Evolutionary conservation across 306 rosid genomes (phyloP).

Genomic region (Prosopis cineraria): DNA sequence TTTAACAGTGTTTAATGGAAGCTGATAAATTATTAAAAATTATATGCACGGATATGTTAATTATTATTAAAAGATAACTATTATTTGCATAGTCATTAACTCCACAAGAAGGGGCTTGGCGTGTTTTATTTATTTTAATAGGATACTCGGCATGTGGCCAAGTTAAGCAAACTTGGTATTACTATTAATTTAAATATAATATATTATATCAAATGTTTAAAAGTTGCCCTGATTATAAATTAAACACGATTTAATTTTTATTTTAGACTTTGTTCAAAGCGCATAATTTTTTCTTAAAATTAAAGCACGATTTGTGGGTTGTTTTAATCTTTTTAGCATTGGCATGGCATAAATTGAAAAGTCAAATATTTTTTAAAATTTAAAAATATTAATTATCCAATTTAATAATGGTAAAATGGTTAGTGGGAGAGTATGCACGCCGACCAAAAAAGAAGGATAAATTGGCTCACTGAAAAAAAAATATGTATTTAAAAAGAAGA

Average conservation of each 20-base stretch:
- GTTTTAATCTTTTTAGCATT: too few relatives aligned
- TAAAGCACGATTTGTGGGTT: not conserved
- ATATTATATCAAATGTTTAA: not conserved
- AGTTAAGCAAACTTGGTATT: not conserved
- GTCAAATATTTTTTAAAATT: too few relatives aligned
- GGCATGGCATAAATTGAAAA: too few relatives aligned
- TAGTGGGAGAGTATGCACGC: too few relatives aligned
- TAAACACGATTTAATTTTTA: not conserved
- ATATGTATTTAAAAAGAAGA: too few relatives aligned
- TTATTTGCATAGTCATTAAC: not conserved
- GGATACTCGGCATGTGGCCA: not conserved
- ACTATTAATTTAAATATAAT: not conserved
- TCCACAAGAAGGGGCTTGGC: not conserved
- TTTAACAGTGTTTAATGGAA: not conserved
- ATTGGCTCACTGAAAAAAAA: too few relatives aligned
- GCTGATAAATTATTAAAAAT: not conserved
- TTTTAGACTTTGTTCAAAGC: not conserved
- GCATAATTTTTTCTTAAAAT: not conserved
- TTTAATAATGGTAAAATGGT: too few relatives aligned
- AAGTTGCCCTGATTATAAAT: not conserved
- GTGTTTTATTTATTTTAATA: not conserved
- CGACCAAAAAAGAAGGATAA: too few relatives aligned
- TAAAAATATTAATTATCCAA: too few relatives aligned
- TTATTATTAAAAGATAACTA: too few relatives aligned
- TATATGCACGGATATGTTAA: not conserved